Percentiles rank a stretch among this genome's conserved stretches.
These are phyloP conservation scores for Xylaria palmicola DNA, from an alignment of 495 filamentous ascomycete genomes.

Conservation along the genomic window DNA sequence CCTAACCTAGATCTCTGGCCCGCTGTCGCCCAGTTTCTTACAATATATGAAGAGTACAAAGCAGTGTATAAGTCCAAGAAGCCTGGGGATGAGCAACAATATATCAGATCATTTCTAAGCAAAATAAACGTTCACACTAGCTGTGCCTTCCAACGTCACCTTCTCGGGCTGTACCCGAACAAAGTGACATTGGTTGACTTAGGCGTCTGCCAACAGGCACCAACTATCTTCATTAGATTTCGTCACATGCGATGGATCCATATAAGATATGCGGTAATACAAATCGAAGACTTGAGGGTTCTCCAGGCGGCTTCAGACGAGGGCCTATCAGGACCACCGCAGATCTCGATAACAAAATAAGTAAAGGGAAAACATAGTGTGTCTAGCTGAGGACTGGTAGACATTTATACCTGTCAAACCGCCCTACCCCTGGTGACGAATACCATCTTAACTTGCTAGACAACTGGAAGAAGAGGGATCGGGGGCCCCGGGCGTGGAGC, in stretches of 20 bases:
- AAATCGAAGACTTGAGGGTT: neutral
- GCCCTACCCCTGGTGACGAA: too few species aligned
- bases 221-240: conserved; percentile 3
- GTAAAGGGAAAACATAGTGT: neutral
- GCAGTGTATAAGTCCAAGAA: neutral
- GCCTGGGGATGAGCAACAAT: neutral
- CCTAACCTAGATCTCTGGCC: neutral
- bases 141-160: conserved; percentile 8
- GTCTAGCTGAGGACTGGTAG: neutral
- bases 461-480: too few species aligned
- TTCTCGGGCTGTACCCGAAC: conserved; percentile 1
- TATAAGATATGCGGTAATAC: neutral
- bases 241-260: neutral
- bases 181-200: neutral
- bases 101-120: conserved; percentile 3
- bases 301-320: conserved; percentile 6
- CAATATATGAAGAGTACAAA: neutral
- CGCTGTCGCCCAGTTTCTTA: conserved; percentile 3
- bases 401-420: too few species aligned
- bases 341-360: neutral
- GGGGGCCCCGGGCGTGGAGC: too few species aligned
- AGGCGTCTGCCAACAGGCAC: neutral
- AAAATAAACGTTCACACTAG: conserved; percentile 6
- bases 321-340: neutral
- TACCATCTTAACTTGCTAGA: too few species aligned